These are phyloP conservation scores for Lecanosticta acicola DNA, from an alignment of 2,329 filamentous ascomycete species.

Conservation along the genomic window DNA sequence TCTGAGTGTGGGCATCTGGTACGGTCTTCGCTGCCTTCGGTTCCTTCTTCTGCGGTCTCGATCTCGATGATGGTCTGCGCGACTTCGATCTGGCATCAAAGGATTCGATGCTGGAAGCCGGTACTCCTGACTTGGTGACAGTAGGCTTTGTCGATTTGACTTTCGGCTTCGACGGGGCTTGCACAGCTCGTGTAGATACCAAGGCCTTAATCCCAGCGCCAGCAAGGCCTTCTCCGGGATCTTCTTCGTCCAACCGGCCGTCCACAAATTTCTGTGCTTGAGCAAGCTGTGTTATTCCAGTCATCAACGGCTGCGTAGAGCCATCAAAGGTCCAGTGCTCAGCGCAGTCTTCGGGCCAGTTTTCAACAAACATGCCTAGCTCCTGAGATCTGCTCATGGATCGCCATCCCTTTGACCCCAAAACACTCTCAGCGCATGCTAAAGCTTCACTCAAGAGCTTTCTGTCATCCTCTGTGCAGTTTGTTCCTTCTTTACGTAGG, in stretches of 20 bases:
- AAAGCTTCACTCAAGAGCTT: constrained; percentile 59
- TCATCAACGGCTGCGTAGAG: constrained; percentile 43
- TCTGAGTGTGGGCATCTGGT: not conserved
- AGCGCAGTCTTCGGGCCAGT: constrained; percentile 59
- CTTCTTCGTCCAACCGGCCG: constrained; percentile 20
- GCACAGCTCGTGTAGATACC: constrained; percentile 2
- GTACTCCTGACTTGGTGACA: constrained; percentile 36
- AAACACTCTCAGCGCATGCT: constrained; percentile 55
- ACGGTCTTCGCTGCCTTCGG: not conserved
- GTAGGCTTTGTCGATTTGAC: constrained; percentile 25
- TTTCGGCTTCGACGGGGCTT: constrained; percentile 5
- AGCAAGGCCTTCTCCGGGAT: constrained; percentile 30
- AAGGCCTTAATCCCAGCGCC: constrained; percentile 29
- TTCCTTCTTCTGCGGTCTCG: not conserved
- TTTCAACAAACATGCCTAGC: constrained; percentile 65
- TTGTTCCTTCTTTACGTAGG: constrained; percentile 55
- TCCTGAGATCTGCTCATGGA: constrained; percentile 67
- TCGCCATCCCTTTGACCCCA: constrained; percentile 58
- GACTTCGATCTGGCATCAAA: not conserved
- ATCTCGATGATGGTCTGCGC: not conserved
- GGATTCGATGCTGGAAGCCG: constrained; percentile 34
- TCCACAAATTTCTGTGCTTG: constrained; percentile 53
- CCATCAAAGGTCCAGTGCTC: constrained; percentile 60
- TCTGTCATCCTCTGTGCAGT: constrained; percentile 57
- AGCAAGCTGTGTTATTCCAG: constrained; percentile 53